These are phyloP conservation scores for Musa balbisiana DNA, from an alignment of 202 grass and related monocot genomes.

Conservation along the genomic window DNA sequence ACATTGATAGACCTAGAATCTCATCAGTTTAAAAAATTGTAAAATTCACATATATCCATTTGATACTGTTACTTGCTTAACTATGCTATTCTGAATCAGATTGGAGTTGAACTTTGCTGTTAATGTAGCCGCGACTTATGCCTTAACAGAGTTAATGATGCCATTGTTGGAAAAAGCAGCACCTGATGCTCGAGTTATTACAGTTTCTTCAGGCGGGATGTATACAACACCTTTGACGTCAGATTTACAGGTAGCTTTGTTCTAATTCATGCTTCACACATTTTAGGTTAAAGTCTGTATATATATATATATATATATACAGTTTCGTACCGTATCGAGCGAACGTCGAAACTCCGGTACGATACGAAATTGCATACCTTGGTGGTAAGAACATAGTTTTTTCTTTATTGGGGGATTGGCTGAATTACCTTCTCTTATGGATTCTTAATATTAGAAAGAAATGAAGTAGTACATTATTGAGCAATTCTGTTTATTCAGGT, in stretches of 20 bases:
- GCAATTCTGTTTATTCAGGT: constrained; percentile 43
- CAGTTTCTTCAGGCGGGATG: constrained; percentile 82
- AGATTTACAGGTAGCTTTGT: constrained; percentile 50
- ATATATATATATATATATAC: too few relatives aligned
- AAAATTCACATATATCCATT: not conserved
- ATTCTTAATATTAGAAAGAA: too few relatives aligned
- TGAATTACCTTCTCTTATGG: not conserved
- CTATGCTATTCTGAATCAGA: constrained; percentile 28
- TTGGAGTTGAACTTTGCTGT: constrained; percentile 84
- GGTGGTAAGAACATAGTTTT: not conserved
- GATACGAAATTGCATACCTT: too few relatives aligned
- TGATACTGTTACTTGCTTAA: not conserved
- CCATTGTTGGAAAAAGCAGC: constrained; percentile 71
- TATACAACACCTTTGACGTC: constrained; percentile 64
- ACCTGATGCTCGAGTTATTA: constrained; percentile 75
- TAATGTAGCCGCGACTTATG: constrained; percentile 79
- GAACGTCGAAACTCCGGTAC: too few relatives aligned
- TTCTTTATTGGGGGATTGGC: not conserved
- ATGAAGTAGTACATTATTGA: not conserved
- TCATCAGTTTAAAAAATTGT: not conserved
- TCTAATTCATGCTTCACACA: constrained; percentile 1
- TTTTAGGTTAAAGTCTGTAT: not conserved
- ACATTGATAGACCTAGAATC: not conserved
- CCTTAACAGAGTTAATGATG: constrained; percentile 65
- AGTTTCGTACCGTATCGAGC: too few relatives aligned